phyloP scores from a whole-genome alignment of 371 early-diverging fungal species.

The Rhizomucor miehei region DNA sequence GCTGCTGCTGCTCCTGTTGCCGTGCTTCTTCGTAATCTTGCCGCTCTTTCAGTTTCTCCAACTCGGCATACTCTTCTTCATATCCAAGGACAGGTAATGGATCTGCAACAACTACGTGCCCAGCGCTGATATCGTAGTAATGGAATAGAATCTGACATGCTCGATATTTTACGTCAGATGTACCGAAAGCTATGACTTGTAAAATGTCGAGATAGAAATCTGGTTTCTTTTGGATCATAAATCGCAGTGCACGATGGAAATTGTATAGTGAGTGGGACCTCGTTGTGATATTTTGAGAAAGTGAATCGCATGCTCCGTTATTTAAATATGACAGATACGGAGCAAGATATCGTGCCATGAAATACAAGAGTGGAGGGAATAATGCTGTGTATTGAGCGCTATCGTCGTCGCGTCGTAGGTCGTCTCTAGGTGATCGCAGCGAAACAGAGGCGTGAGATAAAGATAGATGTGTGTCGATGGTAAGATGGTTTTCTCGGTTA shows the following conservation, averaged over 20 bases:
- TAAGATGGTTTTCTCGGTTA: constrained; percentile 24
- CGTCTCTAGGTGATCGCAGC: constrained; percentile 12
- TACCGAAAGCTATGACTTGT: constrained; percentile 48
- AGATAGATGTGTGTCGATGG: constrained; percentile 37
- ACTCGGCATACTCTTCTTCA: constrained; percentile 22
- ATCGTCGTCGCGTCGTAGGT: not conserved
- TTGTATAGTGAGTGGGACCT: constrained; percentile 37
- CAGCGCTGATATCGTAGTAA: constrained; percentile 44
- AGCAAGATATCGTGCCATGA: constrained; percentile 47
- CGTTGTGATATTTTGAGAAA: constrained; percentile 12
- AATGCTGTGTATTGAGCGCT: constrained; percentile 27
- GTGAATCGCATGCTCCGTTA: constrained; percentile 19
- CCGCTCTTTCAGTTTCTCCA: constrained; percentile 24
- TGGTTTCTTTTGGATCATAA: constrained; percentile 49
- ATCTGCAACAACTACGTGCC: constrained; percentile 50
- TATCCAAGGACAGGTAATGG: constrained; percentile 34
- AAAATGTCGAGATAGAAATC: constrained; percentile 54
- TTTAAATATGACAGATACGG: constrained; percentile 29
- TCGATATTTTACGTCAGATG: constrained; percentile 30
- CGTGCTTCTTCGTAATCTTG: constrained; percentile 33
- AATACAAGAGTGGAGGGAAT: constrained; percentile 39
- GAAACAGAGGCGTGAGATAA: constrained; percentile 4
- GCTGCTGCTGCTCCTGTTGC: constrained; percentile 14
- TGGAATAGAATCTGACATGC: constrained; percentile 43
- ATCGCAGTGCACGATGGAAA: constrained; percentile 49